A percentile compares a stretch with the other conserved stretches of the same genome.
These are phyloP conservation scores for Mycena kentingensis DNA, from an alignment of 768 basidiomycete species.

Conservation along the genomic window DNA sequence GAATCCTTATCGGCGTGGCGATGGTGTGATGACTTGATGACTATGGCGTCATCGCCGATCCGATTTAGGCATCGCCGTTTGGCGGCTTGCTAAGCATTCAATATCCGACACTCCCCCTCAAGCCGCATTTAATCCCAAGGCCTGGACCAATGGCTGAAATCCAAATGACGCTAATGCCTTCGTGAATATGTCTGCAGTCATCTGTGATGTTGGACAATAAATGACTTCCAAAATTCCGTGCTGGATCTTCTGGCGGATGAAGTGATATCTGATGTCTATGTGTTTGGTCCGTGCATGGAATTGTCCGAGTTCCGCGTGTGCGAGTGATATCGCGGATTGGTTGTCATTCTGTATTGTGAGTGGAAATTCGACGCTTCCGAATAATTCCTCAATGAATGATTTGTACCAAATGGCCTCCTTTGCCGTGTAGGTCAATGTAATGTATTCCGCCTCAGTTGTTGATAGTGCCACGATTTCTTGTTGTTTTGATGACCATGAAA, in stretches of 20 bases:
- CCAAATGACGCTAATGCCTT: conserved; percentile 24
- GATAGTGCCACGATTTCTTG: no score
- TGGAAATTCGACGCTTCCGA: background rate
- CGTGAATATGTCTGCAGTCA: conserved; percentile 35
- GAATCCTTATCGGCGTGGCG: no score
- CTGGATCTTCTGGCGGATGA: conserved; percentile 30
- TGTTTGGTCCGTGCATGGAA: conserved; percentile 37
- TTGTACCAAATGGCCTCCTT: no score
- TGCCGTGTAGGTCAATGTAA: no score
- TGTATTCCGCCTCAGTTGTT: no score
- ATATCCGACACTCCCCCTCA: conserved; percentile 15
- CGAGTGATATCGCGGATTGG: background rate
- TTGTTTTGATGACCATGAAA: no score
- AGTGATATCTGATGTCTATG: conserved; percentile 40
- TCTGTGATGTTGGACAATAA: conserved; percentile 28
- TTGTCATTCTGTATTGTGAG: no score
- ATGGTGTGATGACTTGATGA: no score
- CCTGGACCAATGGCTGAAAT: conserved; percentile 1
- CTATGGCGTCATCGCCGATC: no score
- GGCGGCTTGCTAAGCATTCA: no score
- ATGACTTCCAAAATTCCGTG: conserved; percentile 14
- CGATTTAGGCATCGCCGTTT: no score
- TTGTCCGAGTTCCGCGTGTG: background rate
- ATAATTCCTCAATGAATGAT: background rate
- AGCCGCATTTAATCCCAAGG: conserved; percentile 7